phyloP scores from a whole-genome alignment of 306 rosid genomes.

The Lathyrus tuberosus region DNA sequence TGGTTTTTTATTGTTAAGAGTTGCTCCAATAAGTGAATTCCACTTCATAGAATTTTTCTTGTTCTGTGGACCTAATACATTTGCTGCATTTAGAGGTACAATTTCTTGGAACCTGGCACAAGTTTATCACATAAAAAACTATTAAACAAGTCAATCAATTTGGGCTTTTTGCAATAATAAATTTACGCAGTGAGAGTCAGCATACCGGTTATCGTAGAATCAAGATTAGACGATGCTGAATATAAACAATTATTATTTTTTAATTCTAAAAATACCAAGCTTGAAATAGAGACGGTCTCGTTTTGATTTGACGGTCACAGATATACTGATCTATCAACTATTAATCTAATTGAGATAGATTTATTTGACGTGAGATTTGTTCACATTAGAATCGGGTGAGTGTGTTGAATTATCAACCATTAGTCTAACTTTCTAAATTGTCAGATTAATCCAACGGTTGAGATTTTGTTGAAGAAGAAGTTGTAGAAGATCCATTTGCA shows the following conservation, averaged over 20 bases:
- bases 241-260: not conserved
- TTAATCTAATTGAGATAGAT: too few species aligned
- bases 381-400: not conserved
- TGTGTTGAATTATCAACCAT: not conserved
- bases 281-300: not conserved
- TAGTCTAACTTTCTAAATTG: not conserved
- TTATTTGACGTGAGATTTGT: not conserved
- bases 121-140: slow-evolving; percentile 10
- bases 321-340: too few species aligned
- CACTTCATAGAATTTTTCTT: slow-evolving; percentile 54
- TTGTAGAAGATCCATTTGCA: not conserved
- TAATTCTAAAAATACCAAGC: not conserved
- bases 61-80: slow-evolving; percentile 63
- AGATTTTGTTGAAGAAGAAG: not conserved
- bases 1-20: slow-evolving; percentile 55
- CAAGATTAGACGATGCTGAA: not conserved
- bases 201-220: not conserved
- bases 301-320: too few species aligned
- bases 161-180: not conserved
- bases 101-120: slow-evolving; percentile 79
- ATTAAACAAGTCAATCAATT: not conserved
- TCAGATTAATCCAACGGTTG: not conserved
- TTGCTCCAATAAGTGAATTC: slow-evolving; percentile 64
- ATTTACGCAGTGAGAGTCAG: not conserved
- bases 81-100: slow-evolving; percentile 81